Evolutionary conservation across 306 rosid genomes (phyloP).

Genomic region (Rubus parviflorus): DNA sequence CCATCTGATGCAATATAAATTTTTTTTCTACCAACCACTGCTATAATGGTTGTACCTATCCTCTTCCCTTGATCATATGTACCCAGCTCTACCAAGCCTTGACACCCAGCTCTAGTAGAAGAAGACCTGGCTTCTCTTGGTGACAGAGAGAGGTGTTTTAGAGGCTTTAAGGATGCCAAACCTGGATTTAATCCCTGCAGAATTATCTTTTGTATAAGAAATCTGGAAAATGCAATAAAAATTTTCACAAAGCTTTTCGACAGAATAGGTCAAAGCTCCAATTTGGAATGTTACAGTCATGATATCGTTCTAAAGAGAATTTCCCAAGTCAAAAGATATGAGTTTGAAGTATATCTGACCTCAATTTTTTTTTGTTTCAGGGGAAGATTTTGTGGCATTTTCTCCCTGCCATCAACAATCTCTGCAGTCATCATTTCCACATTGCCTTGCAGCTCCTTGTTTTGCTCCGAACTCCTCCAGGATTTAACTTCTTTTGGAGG

Average conservation of each 20-base stretch:
- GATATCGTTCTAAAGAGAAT: slow-evolving; percentile 11
- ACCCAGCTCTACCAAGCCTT: no score
- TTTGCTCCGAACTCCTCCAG: slow-evolving; percentile 30
- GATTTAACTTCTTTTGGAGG: slow-evolving; percentile 40
- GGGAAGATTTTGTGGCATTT: slow-evolving; percentile 30
- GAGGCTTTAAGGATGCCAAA: slow-evolving; percentile 52
- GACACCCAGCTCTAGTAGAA: slow-evolving; percentile 4
- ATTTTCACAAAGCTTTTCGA: neutral
- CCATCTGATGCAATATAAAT: no score
- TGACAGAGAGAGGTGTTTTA: slow-evolving; percentile 55
- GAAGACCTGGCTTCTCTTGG: slow-evolving; percentile 56
- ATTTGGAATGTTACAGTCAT: slow-evolving; percentile 12
- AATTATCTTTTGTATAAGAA: slow-evolving; percentile 23
- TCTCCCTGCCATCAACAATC: slow-evolving; percentile 40
- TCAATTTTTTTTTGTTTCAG: slow-evolving; percentile 66
- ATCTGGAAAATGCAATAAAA: slow-evolving; percentile 15
- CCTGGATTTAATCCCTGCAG: slow-evolving; percentile 61
- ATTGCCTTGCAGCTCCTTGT: slow-evolving; percentile 34
- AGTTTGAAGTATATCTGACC: slow-evolving; percentile 40
- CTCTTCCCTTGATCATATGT: no score
- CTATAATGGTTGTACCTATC: no score
- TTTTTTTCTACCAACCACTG: no score
- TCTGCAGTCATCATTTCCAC: slow-evolving; percentile 35
- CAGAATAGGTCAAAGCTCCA: slow-evolving; percentile 24
- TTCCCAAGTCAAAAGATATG: slow-evolving; percentile 4